Evolutionary conservation across 164 flowering plant species (phyloP).

Genomic region (Sextonia rubra): DNA sequence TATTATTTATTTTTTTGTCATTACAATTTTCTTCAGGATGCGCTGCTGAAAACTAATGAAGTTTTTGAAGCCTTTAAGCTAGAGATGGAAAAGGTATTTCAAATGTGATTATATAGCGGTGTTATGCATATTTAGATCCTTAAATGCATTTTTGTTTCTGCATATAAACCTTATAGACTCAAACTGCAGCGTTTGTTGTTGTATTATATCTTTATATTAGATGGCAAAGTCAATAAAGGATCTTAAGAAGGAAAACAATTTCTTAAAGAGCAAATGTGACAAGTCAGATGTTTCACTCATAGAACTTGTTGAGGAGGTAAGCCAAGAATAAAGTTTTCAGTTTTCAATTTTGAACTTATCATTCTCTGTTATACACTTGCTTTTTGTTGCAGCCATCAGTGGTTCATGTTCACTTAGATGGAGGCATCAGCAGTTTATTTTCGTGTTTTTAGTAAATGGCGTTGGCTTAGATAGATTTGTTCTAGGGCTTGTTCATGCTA

Average conservation of each 20-base stretch:
- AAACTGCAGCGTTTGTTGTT: not conserved
- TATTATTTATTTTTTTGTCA: too few species aligned
- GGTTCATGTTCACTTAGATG: too few species aligned
- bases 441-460: too few species aligned
- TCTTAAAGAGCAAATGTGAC: slow-evolving; percentile 83
- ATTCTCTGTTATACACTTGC: too few species aligned
- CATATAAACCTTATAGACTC: not conserved
- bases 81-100: slow-evolving; percentile 87
- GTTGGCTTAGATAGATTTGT: too few species aligned
- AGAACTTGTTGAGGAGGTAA: slow-evolving; percentile 89
- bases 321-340: not conserved
- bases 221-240: slow-evolving; percentile 87
- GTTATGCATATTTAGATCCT: not conserved
- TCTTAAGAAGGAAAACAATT: slow-evolving; percentile 81
- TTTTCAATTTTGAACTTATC: too few species aligned
- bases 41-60: slow-evolving; percentile 81
- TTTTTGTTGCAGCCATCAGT: too few species aligned
- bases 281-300: slow-evolving; percentile 79
- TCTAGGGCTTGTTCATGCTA: too few species aligned
- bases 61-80: slow-evolving; percentile 93
- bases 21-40: slow-evolving; percentile 54
- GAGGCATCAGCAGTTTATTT: too few species aligned
- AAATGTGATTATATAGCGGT: not conserved
- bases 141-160: not conserved
- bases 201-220: slow-evolving; percentile 26